phyloP scores from a whole-genome alignment of 306 rosid species.

The Prunus davidiana region DNA sequence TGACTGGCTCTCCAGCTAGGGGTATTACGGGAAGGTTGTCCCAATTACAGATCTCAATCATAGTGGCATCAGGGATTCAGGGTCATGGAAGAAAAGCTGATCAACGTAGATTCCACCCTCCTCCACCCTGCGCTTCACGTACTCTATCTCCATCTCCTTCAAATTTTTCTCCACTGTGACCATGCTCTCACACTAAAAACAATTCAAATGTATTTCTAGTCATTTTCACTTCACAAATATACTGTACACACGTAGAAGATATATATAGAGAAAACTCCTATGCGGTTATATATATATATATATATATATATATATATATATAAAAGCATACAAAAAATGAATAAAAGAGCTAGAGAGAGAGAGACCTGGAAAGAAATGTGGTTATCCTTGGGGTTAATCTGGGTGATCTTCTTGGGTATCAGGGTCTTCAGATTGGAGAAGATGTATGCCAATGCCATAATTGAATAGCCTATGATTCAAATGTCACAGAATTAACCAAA shows the following conservation, averaged over 20 bases:
- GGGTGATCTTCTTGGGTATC: conserved; percentile 37
- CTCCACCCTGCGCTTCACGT: conserved; percentile 54
- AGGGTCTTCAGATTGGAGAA: conserved; percentile 64
- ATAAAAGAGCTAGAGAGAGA: not conserved
- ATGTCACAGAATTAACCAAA: conserved; percentile 5
- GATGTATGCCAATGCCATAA: conserved; percentile 79
- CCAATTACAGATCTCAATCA: conserved; percentile 86
- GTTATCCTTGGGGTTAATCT: conserved; percentile 67
- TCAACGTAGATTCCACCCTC: conserved; percentile 63
- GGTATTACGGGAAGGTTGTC: conserved; percentile 71
- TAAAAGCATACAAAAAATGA: not conserved
- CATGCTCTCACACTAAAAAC: conserved; percentile 61
- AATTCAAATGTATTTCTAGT: not conserved
- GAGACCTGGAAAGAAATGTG: conserved; percentile 60
- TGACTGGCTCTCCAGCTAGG: not conserved
- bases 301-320: too few relatives aligned
- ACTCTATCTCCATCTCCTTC: conserved; percentile 59
- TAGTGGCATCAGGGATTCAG: conserved; percentile 45
- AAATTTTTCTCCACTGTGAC: conserved; percentile 49
- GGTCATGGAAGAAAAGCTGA: conserved; percentile 86
- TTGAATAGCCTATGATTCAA: conserved; percentile 52
- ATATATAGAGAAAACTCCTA: too few relatives aligned
- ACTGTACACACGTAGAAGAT: too few relatives aligned
- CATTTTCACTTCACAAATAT: too few relatives aligned
- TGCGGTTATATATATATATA: too few relatives aligned